Conservation (phyloP, 179 eudicot species). For the Corrigiola litoralis region DNA sequence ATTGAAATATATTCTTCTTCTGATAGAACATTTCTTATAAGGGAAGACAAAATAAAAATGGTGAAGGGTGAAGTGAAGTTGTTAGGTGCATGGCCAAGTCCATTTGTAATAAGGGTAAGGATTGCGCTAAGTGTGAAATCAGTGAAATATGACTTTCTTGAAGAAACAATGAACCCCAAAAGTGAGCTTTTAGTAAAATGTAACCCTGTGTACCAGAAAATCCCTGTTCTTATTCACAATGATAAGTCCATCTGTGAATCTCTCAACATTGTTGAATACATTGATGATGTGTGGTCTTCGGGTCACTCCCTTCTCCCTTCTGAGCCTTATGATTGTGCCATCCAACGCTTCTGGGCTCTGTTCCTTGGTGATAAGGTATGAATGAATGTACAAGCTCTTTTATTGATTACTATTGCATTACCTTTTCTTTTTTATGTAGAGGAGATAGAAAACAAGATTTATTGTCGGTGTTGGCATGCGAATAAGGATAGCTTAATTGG, state of each 20-base stretch:
- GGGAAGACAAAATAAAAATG: constrained; percentile 5
- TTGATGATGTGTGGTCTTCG: constrained; percentile 31
- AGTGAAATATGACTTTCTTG: constrained; percentile 33
- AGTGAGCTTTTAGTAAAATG: constrained; percentile 43
- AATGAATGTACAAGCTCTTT: too few relatives aligned
- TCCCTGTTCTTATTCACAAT: constrained; percentile 49
- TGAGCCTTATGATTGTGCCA: constrained; percentile 46
- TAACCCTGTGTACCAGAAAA: constrained; percentile 50
- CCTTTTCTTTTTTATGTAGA: too few relatives aligned
- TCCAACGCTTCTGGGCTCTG: constrained; percentile 43
- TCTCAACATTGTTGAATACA: constrained; percentile 35
- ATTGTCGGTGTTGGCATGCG: too few relatives aligned
- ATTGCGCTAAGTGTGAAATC: constrained; percentile 37
- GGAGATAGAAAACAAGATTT: too few relatives aligned
- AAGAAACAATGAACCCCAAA: constrained; percentile 31
- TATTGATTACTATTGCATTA: too few relatives aligned
- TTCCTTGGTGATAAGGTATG: constrained; percentile 42
- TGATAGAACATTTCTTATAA: background rate
- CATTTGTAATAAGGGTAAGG: constrained; percentile 36
- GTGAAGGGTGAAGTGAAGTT: constrained; percentile 29
- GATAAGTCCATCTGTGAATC: constrained; percentile 47
- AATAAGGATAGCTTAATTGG: too few relatives aligned
- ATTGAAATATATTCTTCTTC: too few relatives aligned
- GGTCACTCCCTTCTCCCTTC: constrained; percentile 34
- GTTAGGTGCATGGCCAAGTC: constrained; percentile 40